Evolutionary conservation across 257 asterid genomes (phyloP).

Genomic region (Mentha longifolia): DNA sequence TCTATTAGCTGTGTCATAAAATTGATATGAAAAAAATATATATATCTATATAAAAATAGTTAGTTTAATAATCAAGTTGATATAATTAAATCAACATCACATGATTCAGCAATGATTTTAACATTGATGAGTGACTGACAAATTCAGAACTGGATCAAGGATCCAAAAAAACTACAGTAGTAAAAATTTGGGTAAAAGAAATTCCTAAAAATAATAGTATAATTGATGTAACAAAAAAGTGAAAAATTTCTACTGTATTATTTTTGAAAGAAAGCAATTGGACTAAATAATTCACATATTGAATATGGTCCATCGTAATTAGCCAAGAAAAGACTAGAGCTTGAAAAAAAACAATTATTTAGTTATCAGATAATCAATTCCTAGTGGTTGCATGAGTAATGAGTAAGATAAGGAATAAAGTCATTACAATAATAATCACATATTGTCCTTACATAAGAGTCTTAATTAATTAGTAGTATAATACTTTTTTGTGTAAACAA

Average conservation of each 20-base stretch:
- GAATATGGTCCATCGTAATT: too few species aligned
- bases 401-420: slow-evolving; percentile 30
- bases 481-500: not conserved
- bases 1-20: not conserved
- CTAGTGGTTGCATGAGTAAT: slow-evolving; percentile 30
- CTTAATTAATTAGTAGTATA: not conserved
- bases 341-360: slow-evolving; percentile 26
- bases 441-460: slow-evolving; percentile 18
- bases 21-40: not conserved
- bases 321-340: slow-evolving; percentile 10
- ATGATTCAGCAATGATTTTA: slow-evolving; percentile 35
- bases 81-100: slow-evolving; percentile 17
- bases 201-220: too few species aligned
- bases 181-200: not conserved
- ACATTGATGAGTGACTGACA: slow-evolving; percentile 14
- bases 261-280: too few species aligned
- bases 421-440: slow-evolving; percentile 14
- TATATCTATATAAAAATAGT: too few species aligned
- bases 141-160: slow-evolving; percentile 10
- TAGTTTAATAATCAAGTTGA: slow-evolving; percentile 11
- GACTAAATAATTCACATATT: too few species aligned
- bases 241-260: too few species aligned
- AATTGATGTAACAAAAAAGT: too few species aligned
- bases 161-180: not conserved
- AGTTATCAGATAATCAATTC: not conserved